Evolutionary conservation across 129 eudicot genomes (phyloP).

Genomic region (Sambucus nigra): DNA sequence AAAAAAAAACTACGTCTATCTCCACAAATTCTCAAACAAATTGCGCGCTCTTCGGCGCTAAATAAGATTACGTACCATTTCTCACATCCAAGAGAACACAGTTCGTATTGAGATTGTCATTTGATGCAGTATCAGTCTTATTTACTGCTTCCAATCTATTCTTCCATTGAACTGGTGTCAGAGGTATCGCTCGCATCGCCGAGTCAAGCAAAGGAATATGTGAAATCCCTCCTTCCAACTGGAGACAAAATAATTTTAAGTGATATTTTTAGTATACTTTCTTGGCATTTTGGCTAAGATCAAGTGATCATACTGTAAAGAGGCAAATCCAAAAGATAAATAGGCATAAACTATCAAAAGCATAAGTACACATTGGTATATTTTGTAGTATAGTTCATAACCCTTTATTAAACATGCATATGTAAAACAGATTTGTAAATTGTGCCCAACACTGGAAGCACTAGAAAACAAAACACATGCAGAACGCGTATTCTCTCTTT

Average conservation of each 20-base stretch:
- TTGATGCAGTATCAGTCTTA: slow-evolving; percentile 20
- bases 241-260: slow-evolving; percentile 8
- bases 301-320: not conserved
- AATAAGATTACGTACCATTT: slow-evolving; percentile 54
- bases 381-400: not conserved
- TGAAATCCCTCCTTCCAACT: slow-evolving; percentile 91
- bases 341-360: not conserved
- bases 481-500: not conserved
- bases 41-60: no score
- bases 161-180: slow-evolving; percentile 81
- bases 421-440: not conserved
- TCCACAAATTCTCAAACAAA: no score
- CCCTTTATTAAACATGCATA: not conserved
- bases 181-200: slow-evolving; percentile 79
- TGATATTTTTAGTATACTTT: not conserved
- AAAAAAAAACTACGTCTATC: no score
- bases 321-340: not conserved
- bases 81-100: slow-evolving; percentile 82
- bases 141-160: slow-evolving; percentile 43
- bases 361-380: not conserved
- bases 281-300: not conserved
- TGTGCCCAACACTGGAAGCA: not conserved
- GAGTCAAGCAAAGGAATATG: slow-evolving; percentile 82
- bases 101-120: slow-evolving; percentile 18
- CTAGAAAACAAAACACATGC: not conserved